Percentiles rank a stretch among this genome's conserved stretches.
Evolutionary conservation across 2,329 filamentous ascomycete species (phyloP).

Genomic region (Graphiopsis chlorocephala): DNA sequence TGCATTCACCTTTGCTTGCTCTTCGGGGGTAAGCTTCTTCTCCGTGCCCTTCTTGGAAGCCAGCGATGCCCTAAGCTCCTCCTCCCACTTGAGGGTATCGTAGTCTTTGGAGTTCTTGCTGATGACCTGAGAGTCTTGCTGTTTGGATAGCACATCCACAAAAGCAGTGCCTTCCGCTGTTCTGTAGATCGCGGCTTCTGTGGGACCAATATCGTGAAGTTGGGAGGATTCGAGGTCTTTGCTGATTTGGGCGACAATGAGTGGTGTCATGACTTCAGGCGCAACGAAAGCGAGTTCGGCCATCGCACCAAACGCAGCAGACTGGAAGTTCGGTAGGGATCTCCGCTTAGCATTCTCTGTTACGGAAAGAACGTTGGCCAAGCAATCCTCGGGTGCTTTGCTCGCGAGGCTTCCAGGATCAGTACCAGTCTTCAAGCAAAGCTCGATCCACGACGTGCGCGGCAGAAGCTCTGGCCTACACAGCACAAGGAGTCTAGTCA

Average conservation of each 20-base stretch:
- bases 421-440: slow-evolving; percentile 73
- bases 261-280: slow-evolving; percentile 74
- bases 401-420: slow-evolving; percentile 79
- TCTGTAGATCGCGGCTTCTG: slow-evolving; percentile 88
- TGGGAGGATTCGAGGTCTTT: slow-evolving; percentile 69
- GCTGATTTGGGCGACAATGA: slow-evolving; percentile 70
- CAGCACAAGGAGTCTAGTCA: slow-evolving; percentile 74
- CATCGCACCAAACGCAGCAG: slow-evolving; percentile 77
- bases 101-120: slow-evolving; percentile 95
- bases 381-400: slow-evolving; percentile 60
- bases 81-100: slow-evolving; percentile 95
- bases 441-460: slow-evolving; percentile 80
- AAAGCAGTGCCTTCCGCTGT: slow-evolving; percentile 86
- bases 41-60: slow-evolving; percentile 90
- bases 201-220: slow-evolving; percentile 71
- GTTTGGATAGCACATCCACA: slow-evolving; percentile 85
- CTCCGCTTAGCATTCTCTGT: slow-evolving; percentile 37
- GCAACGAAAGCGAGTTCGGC: slow-evolving; percentile 93
- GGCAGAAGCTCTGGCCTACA: slow-evolving; percentile 76
- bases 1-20: slow-evolving; percentile 83
- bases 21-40: slow-evolving; percentile 87
- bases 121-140: slow-evolving; percentile 64
- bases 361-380: slow-evolving; percentile 62
- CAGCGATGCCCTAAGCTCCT: slow-evolving; percentile 80
- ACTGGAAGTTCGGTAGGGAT: slow-evolving; percentile 51